Evolutionary conservation across 192 early-diverging fungal genomes (phyloP).

Genomic region (Dissophora globulifera): DNA sequence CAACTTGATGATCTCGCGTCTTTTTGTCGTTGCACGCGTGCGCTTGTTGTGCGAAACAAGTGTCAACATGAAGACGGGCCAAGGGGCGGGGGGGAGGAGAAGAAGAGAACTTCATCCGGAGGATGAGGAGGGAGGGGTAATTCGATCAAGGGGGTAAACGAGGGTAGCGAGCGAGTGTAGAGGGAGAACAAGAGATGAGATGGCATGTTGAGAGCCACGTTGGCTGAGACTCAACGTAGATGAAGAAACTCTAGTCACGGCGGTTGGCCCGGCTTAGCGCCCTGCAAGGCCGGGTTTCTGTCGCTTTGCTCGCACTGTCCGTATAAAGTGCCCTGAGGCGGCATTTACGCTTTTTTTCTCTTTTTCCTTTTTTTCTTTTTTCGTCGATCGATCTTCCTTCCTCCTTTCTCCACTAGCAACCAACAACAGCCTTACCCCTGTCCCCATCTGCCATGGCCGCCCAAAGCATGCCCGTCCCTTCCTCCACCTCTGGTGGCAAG

Average conservation of each 20-base stretch:
- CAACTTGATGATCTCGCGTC: background rate
- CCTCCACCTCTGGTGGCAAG: slow-evolving; percentile 27
- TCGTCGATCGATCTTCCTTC: slow-evolving; percentile 21
- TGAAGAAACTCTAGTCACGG: no score
- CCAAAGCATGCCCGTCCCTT: slow-evolving; percentile 41
- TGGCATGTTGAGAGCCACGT: slow-evolving; percentile 16
- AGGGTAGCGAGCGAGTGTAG: no score
- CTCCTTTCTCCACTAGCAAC: no score
- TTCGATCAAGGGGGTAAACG: no score
- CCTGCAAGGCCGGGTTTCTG: background rate
- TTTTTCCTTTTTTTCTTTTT: slow-evolving; percentile 10
- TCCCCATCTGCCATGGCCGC: slow-evolving; percentile 25
- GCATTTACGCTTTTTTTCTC: background rate
- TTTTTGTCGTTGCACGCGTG: background rate
- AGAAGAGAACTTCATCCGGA: no score
- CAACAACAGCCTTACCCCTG: background rate
- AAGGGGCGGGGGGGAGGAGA: no score
- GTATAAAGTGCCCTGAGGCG: background rate
- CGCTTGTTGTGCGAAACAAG: background rate
- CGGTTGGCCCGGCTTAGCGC: no score
- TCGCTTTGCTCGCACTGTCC: background rate
- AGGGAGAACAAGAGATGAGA: slow-evolving; percentile 1
- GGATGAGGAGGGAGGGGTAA: no score
- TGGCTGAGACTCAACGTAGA: no score
- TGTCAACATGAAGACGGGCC: background rate